Evolutionary conservation across 1,284 basidiomycete genomes (phyloP), one percentile per base, ranked within the genome.

Genomic region (Sporisorium iseilematis-ciliati): DNA sequence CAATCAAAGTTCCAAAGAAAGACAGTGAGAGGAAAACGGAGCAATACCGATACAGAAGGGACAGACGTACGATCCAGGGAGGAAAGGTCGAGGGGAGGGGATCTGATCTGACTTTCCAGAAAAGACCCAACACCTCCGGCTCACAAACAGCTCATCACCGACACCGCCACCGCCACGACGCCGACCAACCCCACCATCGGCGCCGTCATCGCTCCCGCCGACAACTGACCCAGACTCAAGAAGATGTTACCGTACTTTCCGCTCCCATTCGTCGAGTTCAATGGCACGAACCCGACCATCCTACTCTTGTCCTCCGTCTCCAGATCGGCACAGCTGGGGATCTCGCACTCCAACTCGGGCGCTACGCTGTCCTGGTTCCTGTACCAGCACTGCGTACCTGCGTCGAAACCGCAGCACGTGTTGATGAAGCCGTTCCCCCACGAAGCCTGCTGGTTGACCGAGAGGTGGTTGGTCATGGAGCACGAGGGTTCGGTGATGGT

Each of bases 201-300:
- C 14, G 55, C 63, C 6, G 55, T 18, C 8, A 62, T 45, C 7
- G 16, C 40, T 2, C 23, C 23, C 65, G 1, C 45, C 41, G n/a
- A n/a, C 11, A 29, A 40, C 26, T 64, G 20, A 7, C 73, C 73
- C 31, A 79, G 31, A 46, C 73, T 77, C 21, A 78, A 71, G 57
- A 75, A 81, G 45, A 74, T 59, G 45, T 81, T 81, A 6, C 65
- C 72, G 29, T 75, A 76, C 57, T 77, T 79, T 18, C 79, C 79
- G 23, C 63, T 52, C 2, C 79, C 79, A 35, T 73, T 77, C 0
- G 79, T 73, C 23, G 70, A 69, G 11, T 65, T 77, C 21, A 79
- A 57, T 3, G 79, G 77, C 1, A 65, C 40, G 45, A 81, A 81
- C 6, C 75, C 77, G 26, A 73, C 12, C 79, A 77, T 79, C 35